phyloP scores from a whole-genome alignment of 2,329 filamentous ascomycete genomes.

The Alternaria conjuncta region DNA sequence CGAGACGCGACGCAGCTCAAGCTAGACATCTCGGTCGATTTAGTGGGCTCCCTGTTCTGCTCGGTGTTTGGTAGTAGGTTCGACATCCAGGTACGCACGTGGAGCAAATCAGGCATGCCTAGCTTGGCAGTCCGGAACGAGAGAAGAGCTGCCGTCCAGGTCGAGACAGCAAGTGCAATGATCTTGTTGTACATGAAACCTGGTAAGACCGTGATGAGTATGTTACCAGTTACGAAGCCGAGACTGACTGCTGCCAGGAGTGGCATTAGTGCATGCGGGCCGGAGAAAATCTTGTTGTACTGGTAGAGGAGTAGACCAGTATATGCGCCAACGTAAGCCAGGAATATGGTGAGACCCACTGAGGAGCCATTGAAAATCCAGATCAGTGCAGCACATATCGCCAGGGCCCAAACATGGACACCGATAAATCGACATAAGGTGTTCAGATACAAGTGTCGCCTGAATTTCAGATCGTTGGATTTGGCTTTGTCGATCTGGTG shows the following conservation, averaged over 20 bases:
- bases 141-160: slow-evolving; percentile 60
- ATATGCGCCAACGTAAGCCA: slow-evolving; percentile 58
- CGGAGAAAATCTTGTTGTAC: slow-evolving; percentile 58
- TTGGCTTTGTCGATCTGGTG: slow-evolving; percentile 54
- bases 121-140: slow-evolving; percentile 58
- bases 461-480: slow-evolving; percentile 54
- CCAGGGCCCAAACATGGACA: slow-evolving; percentile 61
- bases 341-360: slow-evolving; percentile 57
- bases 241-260: slow-evolving; percentile 55
- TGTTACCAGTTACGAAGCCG: slow-evolving; percentile 56
- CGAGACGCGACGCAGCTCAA: slow-evolving; percentile 33
- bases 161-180: slow-evolving; percentile 57
- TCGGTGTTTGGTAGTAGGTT: slow-evolving; percentile 23
- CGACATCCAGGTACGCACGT: slow-evolving; percentile 37
- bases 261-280: slow-evolving; percentile 56
- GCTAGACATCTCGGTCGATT: slow-evolving; percentile 26
- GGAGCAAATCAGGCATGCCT: slow-evolving; percentile 50
- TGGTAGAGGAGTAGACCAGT: slow-evolving; percentile 62
- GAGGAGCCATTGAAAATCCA: slow-evolving; percentile 58
- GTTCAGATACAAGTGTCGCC: slow-evolving; percentile 59
- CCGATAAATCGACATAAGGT: slow-evolving; percentile 58
- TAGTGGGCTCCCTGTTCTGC: slow-evolving; percentile 13
- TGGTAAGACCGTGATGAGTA: slow-evolving; percentile 50
- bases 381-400: slow-evolving; percentile 58
- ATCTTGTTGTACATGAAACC: slow-evolving; percentile 55